Conservation (phyloP, 768 basidiomycete species). For the Termitomyces sp. region DNA sequence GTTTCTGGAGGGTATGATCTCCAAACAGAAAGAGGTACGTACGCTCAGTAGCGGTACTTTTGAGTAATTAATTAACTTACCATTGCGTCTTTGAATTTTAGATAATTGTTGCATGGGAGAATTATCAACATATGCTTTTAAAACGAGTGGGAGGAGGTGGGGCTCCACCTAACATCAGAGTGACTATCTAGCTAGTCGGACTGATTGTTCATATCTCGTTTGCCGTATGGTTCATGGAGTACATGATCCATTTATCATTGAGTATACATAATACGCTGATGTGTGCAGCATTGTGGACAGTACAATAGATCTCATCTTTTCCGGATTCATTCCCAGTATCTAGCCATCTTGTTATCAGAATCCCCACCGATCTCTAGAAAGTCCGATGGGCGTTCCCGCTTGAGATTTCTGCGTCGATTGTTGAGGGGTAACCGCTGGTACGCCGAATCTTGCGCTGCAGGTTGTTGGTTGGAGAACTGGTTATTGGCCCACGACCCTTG, state of each 20-base stretch:
- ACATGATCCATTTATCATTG: conserved; percentile 5
- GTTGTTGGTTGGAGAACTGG: conserved; percentile 59
- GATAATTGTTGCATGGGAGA: conserved; percentile 78
- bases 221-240: neutral
- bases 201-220: neutral
- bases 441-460: conserved; percentile 70
- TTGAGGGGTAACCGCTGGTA: conserved; percentile 83
- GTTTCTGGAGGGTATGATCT: conserved; percentile 85
- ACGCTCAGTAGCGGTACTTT: conserved; percentile 11
- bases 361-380: conserved; percentile 72
- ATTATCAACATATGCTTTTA: conserved; percentile 69
- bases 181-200: conserved; percentile 1
- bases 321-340: conserved; percentile 67
- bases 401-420: conserved; percentile 69
- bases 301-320: neutral
- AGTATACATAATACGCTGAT: neutral
- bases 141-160: conserved; percentile 18
- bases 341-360: conserved; percentile 54
- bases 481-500: conserved; percentile 36
- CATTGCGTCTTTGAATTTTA: conserved; percentile 21
- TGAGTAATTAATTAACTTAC: neutral
- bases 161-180: conserved; percentile 9
- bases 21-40: conserved; percentile 75
- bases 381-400: conserved; percentile 80
- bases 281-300: neutral